phyloP scores from a whole-genome alignment of 1,284 basidiomycete genomes.

The Volvariella volvacea region DNA sequence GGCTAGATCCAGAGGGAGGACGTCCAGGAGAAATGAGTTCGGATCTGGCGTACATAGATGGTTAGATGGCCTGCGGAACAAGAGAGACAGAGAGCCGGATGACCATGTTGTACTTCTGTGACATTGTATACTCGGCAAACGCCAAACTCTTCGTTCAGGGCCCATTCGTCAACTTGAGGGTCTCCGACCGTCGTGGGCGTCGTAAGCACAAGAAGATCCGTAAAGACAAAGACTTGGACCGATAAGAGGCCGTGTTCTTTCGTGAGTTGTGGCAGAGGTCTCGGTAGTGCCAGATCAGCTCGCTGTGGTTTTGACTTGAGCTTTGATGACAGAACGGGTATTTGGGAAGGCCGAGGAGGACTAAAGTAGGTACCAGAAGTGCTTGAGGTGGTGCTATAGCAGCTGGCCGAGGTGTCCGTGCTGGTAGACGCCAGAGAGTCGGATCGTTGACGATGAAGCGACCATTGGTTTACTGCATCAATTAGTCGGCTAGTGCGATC shows the following conservation, averaged over 20 bases:
- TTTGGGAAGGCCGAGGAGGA: constrained; percentile 10
- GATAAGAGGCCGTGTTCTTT: constrained; percentile 10
- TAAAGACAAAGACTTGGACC: constrained; percentile 59
- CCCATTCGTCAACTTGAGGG: constrained; percentile 26
- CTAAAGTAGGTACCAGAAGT: constrained; percentile 13
- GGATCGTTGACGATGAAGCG: constrained; percentile 32
- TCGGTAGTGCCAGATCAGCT: too few relatives aligned
- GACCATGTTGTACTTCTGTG: constrained; percentile 24
- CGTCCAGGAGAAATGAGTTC: constrained; percentile 32
- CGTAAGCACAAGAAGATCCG: constrained; percentile 58
- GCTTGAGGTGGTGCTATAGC: constrained; percentile 7
- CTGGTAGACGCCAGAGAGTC: constrained; percentile 37
- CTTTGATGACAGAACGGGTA: too few relatives aligned
- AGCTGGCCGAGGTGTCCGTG: constrained; percentile 3
- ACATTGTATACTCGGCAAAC: constrained; percentile 49
- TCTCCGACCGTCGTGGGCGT: constrained; percentile 18
- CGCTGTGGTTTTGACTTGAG: too few relatives aligned
- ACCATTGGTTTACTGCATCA: constrained; percentile 36
- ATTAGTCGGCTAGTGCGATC: constrained; percentile 27
- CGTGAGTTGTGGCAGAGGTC: constrained; percentile 7
- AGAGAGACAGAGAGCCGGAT: too few relatives aligned
- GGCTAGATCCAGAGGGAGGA: constrained; percentile 43
- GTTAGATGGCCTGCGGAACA: too few relatives aligned
- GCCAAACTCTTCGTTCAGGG: constrained; percentile 45
- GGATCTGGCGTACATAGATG: background rate